Evolutionary conservation across 352 stramenopile genomes (phyloP), one percentile per base, ranked within the genome.

Genomic region (Phytophthora pluvialis): DNA sequence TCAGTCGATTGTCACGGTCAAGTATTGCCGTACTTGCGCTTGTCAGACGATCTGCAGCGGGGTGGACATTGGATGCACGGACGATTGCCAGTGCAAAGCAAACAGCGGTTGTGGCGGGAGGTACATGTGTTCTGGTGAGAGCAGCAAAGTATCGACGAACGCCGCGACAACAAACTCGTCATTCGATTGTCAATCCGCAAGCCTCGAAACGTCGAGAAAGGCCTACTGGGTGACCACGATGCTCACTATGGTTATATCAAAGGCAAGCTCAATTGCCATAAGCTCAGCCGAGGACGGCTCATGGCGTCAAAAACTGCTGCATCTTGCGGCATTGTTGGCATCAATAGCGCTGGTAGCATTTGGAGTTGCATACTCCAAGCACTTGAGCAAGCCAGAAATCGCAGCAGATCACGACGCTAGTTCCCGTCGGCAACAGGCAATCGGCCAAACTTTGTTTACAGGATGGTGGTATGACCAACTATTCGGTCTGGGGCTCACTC

Each of bases 401-500:
- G n/a, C n/a, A 13, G 46, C 38, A 13, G 16, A 15, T 11, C 16
- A 39, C 13, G 39, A 50, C 5, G 33, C 39, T 48, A 55, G 18
- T 26, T 11, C 16, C 8, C 61, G 61, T 28, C 36, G 61, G 15
- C 32, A 42, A 31, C 16, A 48, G 7, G 25, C 46, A 7, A 64
- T 64, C 12, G 6, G 15, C 12, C 5, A n/a, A 29, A 55, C 49
- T 11, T 40, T 70, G 10, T 29, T 54, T 3, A 47, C 31, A 15
- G 40, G 28, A 1, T 70, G 53, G 53, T 46, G 38, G 40, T 43
- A 38, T 10, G 39, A 65, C 1, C 53, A 70, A 35, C n/a, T 55
- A 8, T 21, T 49, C 28, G 46, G 43, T n/a, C n/a, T 60, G 35
- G 53, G 38, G 11, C 28, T 38, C 2, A 35, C 40, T 3, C n/a